Evolutionary conservation across 2,329 filamentous ascomycete species (phyloP), one percentile per base, ranked within the genome.

Genomic region (Aureobasidium sp.): DNA sequence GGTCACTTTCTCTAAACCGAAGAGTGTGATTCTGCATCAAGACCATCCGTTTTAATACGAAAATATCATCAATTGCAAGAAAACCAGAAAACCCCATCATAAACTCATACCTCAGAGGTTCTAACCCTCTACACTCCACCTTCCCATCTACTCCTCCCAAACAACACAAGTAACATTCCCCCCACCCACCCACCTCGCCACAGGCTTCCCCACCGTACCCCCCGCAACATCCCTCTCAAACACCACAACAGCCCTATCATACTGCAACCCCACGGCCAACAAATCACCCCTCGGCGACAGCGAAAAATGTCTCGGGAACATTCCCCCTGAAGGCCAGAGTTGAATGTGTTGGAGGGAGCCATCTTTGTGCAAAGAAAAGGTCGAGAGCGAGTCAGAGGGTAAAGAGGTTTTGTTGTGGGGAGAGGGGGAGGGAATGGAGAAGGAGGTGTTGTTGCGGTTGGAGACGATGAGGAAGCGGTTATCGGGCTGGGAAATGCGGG

Each of bases 221-320:
- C 81, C 84, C 59, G 69, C 63, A 1, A 78, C 74, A 71, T 90
- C 79, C 6, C 89, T 77, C 66, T 75, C 70, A 50, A 88, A 80
- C 53, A 92, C 72, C 7, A 81, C 82, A 1, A 89, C 82, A 31
- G 79, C 81, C 33, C 78, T 75, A 54, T 83, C 83, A 17, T 73
- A 73, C 72, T 90, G 86, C 64, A 88, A 77, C 0, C 80, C 86
- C 29, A 90, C 82, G 1, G 85, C 87, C 3, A 90, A 74, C 61
- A 86, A 73, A 59, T 79, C 78, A 1, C 87, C 88, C 11, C 63
- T 78, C 78, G 71, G 87, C 90, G 60, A 89, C 9, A 29, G 73
- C 54, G 79, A 81, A 70, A 89, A 87, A 42, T 87, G 85, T 23
- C 88, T 79, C 0, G 89, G 88, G 60, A 79, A 81, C 8, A 74